phyloP scores from a whole-genome alignment of 1,284 basidiomycete genomes.

The Chalciporus sp. region DNA sequence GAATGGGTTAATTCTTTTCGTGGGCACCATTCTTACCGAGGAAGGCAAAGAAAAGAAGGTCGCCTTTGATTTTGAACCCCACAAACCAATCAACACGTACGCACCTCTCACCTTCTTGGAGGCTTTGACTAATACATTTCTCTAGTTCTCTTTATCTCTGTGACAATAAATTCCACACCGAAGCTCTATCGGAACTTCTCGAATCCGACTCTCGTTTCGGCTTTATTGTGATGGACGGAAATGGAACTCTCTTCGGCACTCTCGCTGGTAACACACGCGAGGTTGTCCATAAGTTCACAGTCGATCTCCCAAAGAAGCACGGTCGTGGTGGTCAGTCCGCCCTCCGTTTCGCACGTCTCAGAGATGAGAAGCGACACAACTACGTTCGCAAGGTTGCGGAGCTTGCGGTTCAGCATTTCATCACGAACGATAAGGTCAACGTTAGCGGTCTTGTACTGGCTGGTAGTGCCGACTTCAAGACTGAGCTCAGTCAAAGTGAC shows the following conservation, averaged over 20 bases:
- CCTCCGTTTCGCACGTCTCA: slow-evolving; percentile 98
- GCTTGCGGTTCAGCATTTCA: slow-evolving; percentile 96
- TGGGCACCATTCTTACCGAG: slow-evolving; percentile 97
- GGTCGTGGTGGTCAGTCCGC: slow-evolving; percentile 99
- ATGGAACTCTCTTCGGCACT: slow-evolving; percentile 94
- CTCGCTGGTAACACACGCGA: slow-evolving; percentile 98
- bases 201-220: slow-evolving; percentile 98
- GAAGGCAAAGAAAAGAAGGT: slow-evolving; percentile 99
- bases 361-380: slow-evolving; percentile 99
- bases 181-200: slow-evolving; percentile 93
- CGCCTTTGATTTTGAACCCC: slow-evolving; percentile 96
- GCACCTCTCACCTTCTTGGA: slow-evolving; percentile 32
- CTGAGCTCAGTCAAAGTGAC: slow-evolving; percentile 94
- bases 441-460: slow-evolving; percentile 97
- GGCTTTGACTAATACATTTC: slow-evolving; percentile 5
- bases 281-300: slow-evolving; percentile 97
- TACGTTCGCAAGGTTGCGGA: slow-evolving; percentile 99
- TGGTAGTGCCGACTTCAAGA: slow-evolving; percentile 99
- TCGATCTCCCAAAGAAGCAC: slow-evolving; percentile 99
- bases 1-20: slow-evolving; percentile 96
- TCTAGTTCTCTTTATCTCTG: slow-evolving; percentile 93
- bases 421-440: slow-evolving; percentile 98
- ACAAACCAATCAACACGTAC: slow-evolving; percentile 98
- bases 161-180: slow-evolving; percentile 99
- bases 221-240: slow-evolving; percentile 99